phyloP scores from a whole-genome alignment of 257 asterid genomes.

The Paraleonurus japonicus region DNA sequence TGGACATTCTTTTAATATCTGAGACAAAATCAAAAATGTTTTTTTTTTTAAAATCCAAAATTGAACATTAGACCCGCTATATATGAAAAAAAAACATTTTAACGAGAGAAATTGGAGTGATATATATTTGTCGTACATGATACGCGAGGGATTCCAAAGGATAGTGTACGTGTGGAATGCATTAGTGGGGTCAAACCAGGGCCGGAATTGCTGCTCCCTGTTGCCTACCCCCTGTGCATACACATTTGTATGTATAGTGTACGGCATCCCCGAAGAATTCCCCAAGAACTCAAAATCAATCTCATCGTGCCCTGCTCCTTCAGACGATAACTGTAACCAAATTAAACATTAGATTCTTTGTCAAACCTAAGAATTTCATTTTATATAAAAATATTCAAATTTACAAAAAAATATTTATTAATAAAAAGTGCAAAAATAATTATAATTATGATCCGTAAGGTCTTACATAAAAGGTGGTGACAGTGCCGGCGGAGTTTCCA shows the following conservation, averaged over 20 bases:
- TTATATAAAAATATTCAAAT: no score
- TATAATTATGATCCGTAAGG: not conserved
- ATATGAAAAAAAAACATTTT: no score
- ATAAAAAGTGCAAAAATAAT: no score
- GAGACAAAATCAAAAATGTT: not conserved
- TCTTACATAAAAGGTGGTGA: constrained; percentile 64
- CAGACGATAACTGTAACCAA: constrained; percentile 43
- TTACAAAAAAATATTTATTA: no score
- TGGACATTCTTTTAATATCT: no score
- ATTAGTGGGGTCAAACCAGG: constrained; percentile 60
- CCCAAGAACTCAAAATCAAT: constrained; percentile 69
- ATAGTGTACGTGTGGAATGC: constrained; percentile 65
- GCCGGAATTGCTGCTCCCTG: constrained; percentile 62
- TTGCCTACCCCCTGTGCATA: constrained; percentile 47
- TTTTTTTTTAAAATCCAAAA: no score
- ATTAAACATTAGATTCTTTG: not conserved
- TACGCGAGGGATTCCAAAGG: constrained; percentile 46
- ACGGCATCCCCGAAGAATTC: constrained; percentile 50
- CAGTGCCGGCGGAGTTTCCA: constrained; percentile 71
- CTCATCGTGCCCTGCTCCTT: constrained; percentile 54
- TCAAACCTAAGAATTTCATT: no score
- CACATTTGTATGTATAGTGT: constrained; percentile 58
- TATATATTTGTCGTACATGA: not conserved
- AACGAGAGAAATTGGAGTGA: no score
- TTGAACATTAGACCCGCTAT: no score